These are phyloP conservation scores for Limtongia smithiae DNA, from an alignment of 805 yeast genomes.

Conservation along the genomic window DNA sequence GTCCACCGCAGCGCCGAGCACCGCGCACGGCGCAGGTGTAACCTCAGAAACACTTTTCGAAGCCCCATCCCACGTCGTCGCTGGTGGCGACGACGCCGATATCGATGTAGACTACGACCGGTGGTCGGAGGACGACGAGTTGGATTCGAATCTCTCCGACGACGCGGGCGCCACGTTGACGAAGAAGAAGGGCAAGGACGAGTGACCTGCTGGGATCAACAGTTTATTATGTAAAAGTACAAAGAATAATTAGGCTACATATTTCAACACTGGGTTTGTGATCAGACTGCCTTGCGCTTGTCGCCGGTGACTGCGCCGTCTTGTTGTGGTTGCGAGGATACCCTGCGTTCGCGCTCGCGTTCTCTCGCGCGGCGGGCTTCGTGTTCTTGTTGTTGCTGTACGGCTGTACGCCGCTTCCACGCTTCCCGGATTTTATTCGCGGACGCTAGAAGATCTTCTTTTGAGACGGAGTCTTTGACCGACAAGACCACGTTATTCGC, in stretches of 20 bases:
- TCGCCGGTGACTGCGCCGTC: not conserved
- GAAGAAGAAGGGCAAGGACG: slow-evolving; percentile 9
- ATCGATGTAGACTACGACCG: slow-evolving; percentile 26
- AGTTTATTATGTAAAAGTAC: too few species aligned
- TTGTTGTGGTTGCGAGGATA: not conserved
- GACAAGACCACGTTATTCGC: slow-evolving; percentile 80
- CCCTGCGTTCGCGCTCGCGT: slow-evolving; percentile 8
- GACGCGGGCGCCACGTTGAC: not conserved
- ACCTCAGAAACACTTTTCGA: slow-evolving; percentile 24
- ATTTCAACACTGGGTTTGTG: not conserved
- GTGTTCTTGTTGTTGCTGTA: slow-evolving; percentile 34
- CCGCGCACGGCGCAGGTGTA: not conserved
- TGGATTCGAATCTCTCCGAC: not conserved
- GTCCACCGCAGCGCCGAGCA: not conserved
- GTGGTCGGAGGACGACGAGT: slow-evolving; percentile 29
- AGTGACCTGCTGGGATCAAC: slow-evolving; percentile 1
- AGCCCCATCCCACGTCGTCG: too few species aligned
- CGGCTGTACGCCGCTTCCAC: slow-evolving; percentile 58
- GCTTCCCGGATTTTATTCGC: slow-evolving; percentile 53
- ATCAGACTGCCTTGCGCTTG: not conserved
- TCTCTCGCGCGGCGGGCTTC: slow-evolving; percentile 21
- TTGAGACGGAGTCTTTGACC: slow-evolving; percentile 79
- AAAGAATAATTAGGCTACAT: too few species aligned
- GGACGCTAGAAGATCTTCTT: slow-evolving; percentile 65
- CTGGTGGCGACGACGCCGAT: too few species aligned